Conservation (phyloP, 345 rosid genomes). For the Acer yangbiense region DNA sequence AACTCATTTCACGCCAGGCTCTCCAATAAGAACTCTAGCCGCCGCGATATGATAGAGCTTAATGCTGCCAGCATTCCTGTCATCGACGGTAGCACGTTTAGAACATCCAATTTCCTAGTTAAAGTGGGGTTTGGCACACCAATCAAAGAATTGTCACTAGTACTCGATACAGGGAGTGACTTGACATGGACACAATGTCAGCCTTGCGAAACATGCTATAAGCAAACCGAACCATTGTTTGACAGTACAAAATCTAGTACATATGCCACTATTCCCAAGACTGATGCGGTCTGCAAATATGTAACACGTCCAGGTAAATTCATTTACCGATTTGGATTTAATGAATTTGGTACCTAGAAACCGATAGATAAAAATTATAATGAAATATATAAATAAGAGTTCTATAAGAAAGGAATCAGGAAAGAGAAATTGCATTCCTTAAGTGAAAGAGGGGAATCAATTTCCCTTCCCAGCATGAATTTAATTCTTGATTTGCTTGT, state of each 20-base stretch:
- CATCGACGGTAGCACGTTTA: slow-evolving; percentile 51
- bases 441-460: no score
- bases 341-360: no score
- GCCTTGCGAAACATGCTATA: slow-evolving; percentile 55
- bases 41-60: slow-evolving; percentile 8
- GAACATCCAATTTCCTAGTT: slow-evolving; percentile 48
- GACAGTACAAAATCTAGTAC: slow-evolving; percentile 48
- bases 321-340: no score
- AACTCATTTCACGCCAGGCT: slow-evolving; percentile 55
- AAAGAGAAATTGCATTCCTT: no score
- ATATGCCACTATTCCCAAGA: slow-evolving; percentile 56
- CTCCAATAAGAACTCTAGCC: slow-evolving; percentile 16
- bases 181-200: slow-evolving; percentile 67
- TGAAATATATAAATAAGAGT: no score
- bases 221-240: slow-evolving; percentile 53
- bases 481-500: no score
- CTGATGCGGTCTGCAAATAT: neutral
- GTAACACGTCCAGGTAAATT: no score
- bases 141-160: slow-evolving; percentile 38
- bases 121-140: slow-evolving; percentile 71
- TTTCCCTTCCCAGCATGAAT: no score
- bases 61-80: slow-evolving; percentile 48
- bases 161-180: slow-evolving; percentile 73
- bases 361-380: no score
- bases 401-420: no score